Evolutionary conservation across 352 stramenopile species (phyloP), one percentile per base, ranked within the genome.

Genomic region (Phytopythium cucurbitacearum): DNA sequence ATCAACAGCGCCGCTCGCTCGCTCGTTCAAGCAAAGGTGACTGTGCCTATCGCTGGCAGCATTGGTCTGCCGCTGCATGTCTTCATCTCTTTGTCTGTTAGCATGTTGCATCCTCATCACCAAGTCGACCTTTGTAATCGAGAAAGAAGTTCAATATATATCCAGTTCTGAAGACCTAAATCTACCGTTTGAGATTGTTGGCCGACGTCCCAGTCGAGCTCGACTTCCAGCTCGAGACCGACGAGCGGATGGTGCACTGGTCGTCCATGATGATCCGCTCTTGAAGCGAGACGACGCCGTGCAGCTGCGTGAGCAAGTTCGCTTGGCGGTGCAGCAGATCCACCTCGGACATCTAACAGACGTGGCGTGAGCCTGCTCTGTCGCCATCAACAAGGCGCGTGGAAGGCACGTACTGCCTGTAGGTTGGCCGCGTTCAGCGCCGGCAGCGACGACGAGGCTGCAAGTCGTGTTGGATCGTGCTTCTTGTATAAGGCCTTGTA

Each of bases 151-250:
- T 28, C 21, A 28, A 28, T 28, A 28, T 2, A 28, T 28, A 28
- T 28, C 21, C 21, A 28, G 21, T 28, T 28, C 21, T 28, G 21
- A 28, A 28, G 21, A 28, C 21, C 21, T 28, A 28, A 28, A 28
- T 28, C 21, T 28, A 28, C 21, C 21, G 21, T 28, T 28, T 28
- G 21, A 1, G 21, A 28, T 28, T 48, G 48, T 45, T 60, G 16
- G 33, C 46, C 32, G 44, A 38, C 48, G 40, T 57, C 40, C 48
- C 37, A 7, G 56, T 58, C 50, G 64, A 57, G 13, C 47, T 54
- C 10, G 78, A 87, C 46, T 85, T 84, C 73, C 76, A 90, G 60
- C 80, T 90, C 15, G 80, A 90, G 38, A 90, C 74, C 8, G 74
- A 69, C 9, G 80, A 90, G n/a, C 71, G 72, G 7, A 90, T 55